Evolutionary conservation across 306 rosid species (phyloP).

Genomic region (Prunus kanzakura): DNA sequence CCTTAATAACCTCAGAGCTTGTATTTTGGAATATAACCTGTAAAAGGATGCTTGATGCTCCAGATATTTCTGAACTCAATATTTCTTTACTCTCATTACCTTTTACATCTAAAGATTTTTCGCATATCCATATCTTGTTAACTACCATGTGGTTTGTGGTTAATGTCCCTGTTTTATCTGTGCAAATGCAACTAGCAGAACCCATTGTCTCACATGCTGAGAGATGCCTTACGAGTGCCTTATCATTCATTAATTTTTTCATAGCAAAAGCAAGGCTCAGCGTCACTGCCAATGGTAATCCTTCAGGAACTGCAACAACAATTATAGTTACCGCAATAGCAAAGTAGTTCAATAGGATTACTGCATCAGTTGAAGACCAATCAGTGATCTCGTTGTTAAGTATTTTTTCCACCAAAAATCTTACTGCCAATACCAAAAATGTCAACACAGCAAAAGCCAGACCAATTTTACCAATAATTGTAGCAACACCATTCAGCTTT

Average conservation of each 20-base stretch:
- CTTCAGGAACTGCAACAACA: conserved; percentile 98
- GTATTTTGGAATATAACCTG: conserved; percentile 86
- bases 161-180: conserved; percentile 93
- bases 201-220: conserved; percentile 99
- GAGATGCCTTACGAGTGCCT: conserved; percentile 92
- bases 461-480: conserved; percentile 92
- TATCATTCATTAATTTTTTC: conserved; percentile 82
- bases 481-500: conserved; percentile 93
- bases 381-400: conserved; percentile 40
- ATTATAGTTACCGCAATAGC: conserved; percentile 89
- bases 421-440: conserved; percentile 54
- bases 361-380: conserved; percentile 83
- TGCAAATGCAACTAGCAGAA: conserved; percentile 91
- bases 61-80: conserved; percentile 51
- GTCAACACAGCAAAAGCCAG: conserved; percentile 75
- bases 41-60: conserved; percentile 46
- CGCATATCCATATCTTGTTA: conserved; percentile 62
- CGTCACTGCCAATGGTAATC: conserved; percentile 94
- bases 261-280: conserved; percentile 98
- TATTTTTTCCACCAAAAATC: conserved; percentile 61
- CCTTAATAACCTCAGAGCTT: conserved; percentile 65
- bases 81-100: conserved; percentile 42
- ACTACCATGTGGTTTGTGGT: conserved; percentile 93
- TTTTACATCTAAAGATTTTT: conserved; percentile 40
- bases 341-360: conserved; percentile 66